These are phyloP conservation scores for Pleurotus cornucopiae DNA, from an alignment of 768 basidiomycete genomes.

Conservation along the genomic window DNA sequence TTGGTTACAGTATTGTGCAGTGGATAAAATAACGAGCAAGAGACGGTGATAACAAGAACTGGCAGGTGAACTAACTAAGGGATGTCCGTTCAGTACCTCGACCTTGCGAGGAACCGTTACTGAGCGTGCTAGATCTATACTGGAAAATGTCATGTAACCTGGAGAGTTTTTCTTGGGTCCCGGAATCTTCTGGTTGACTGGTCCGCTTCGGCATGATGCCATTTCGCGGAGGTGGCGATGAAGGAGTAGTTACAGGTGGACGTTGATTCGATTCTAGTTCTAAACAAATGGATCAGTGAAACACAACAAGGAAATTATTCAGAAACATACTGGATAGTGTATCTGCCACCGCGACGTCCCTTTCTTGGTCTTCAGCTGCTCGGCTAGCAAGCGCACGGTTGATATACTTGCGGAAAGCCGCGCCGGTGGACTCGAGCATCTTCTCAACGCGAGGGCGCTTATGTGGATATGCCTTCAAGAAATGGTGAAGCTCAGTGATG, in stretches of 20 bases:
- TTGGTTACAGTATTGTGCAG: slow-evolving; percentile 5
- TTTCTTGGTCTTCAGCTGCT: slow-evolving; percentile 82
- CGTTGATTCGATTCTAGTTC: slow-evolving; percentile 61
- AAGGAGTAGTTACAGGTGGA: slow-evolving; percentile 24
- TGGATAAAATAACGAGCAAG: neutral
- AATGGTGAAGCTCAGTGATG: slow-evolving; percentile 91
- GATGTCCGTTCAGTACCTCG: slow-evolving; percentile 15
- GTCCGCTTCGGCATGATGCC: slow-evolving; percentile 24
- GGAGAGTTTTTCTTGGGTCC: slow-evolving; percentile 62
- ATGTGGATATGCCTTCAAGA: slow-evolving; percentile 86
- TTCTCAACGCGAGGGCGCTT: slow-evolving; percentile 82
- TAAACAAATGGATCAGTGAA: slow-evolving; percentile 22
- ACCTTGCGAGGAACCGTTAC: slow-evolving; percentile 38
- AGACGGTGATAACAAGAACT: neutral
- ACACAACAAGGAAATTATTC: neutral
- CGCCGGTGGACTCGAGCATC: slow-evolving; percentile 82
- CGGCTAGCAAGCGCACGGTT: slow-evolving; percentile 82
- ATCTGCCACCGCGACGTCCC: slow-evolving; percentile 77
- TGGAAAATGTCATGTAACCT: slow-evolving; percentile 80
- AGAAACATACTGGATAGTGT: slow-evolving; percentile 66
- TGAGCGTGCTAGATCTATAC: slow-evolving; percentile 66
- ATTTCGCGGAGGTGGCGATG: slow-evolving; percentile 19
- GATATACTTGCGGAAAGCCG: slow-evolving; percentile 90
- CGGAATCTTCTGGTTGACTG: slow-evolving; percentile 26
- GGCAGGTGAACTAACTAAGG: slow-evolving; percentile 6